These are phyloP conservation scores for Coniochaeta sp. DNA, from an alignment of 2,329 filamentous ascomycete genomes.

Conservation along the genomic window DNA sequence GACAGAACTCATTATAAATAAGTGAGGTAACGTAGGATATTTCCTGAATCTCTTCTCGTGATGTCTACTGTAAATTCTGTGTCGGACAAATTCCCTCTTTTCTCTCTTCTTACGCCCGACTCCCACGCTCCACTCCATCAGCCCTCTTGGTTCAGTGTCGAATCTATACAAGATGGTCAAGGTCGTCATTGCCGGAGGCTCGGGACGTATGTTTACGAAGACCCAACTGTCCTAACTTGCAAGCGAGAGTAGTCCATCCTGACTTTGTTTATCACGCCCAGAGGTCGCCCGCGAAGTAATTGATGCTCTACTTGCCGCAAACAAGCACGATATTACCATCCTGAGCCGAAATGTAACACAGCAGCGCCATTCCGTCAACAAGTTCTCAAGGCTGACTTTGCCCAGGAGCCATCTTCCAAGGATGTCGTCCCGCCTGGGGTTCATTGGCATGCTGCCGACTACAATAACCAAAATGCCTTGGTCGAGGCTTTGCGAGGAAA, in stretches of 20 bases:
- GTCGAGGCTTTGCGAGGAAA: conserved; percentile 31
- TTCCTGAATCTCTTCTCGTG: no score
- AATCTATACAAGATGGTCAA: conserved; percentile 8
- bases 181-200: conserved; percentile 8
- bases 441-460: conserved; percentile 34
- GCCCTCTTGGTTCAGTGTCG: no score
- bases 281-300: conserved; percentile 8
- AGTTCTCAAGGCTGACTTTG: no score
- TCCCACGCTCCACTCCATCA: no score
- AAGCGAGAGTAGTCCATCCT: no score
- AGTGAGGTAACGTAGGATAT: no score
- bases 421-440: conserved; percentile 16
- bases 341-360: not conserved
- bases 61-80: no score
- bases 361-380: not conserved
- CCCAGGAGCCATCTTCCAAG: not conserved
- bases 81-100: no score
- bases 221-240: not conserved
- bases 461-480: conserved; percentile 30
- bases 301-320: conserved; percentile 8
- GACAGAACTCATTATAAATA: no score
- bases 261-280: no score
- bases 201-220: conserved; percentile 4
- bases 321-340: conserved; percentile 8
- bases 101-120: no score